phyloP scores from a whole-genome alignment of 495 filamentous ascomycete species.

The Trichoderma parareesei region DNA sequence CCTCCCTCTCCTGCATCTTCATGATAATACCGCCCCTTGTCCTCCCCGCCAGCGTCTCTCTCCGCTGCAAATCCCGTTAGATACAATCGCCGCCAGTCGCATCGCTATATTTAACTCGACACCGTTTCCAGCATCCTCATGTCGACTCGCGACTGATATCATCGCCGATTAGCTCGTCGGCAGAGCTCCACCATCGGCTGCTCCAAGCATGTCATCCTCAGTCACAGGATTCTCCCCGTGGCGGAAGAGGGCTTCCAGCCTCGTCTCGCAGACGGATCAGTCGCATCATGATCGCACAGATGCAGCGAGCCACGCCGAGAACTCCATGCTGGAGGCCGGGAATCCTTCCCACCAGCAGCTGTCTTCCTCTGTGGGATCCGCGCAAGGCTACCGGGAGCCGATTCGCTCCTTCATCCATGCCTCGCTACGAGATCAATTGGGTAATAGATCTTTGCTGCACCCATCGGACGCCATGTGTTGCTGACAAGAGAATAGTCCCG shows the following conservation, averaged over 20 bases:
- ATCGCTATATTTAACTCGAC: neutral
- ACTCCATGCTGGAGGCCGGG: neutral
- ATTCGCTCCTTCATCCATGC: slow-evolving; percentile 74
- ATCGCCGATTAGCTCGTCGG: slow-evolving; percentile 7
- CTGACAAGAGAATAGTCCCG: slow-evolving; percentile 27
- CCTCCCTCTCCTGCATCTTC: neutral
- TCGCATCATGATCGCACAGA: slow-evolving; percentile 8
- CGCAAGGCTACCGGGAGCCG: slow-evolving; percentile 49
- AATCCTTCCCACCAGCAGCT: slow-evolving; percentile 18
- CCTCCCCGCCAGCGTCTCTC: neutral
- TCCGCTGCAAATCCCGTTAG: neutral
- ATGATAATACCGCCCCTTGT: neutral
- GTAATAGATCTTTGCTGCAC: slow-evolving; percentile 32
- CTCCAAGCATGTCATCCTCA: slow-evolving; percentile 26
- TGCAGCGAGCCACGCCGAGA: neutral
- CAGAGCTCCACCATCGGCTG: slow-evolving; percentile 1
- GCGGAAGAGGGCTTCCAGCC: slow-evolving; percentile 30
- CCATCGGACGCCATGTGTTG: neutral
- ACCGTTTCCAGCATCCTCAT: neutral
- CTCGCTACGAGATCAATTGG: slow-evolving; percentile 54
- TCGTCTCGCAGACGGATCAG: slow-evolving; percentile 19
- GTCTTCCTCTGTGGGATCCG: slow-evolving; percentile 33
- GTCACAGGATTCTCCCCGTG: slow-evolving; percentile 30
- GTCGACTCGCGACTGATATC: neutral
- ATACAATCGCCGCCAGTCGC: no score